A percentile compares a stretch with the other conserved stretches of the same genome.
phyloP scores from a whole-genome alignment of 176 grass and related monocot species.

The Eleusine indica region DNA sequence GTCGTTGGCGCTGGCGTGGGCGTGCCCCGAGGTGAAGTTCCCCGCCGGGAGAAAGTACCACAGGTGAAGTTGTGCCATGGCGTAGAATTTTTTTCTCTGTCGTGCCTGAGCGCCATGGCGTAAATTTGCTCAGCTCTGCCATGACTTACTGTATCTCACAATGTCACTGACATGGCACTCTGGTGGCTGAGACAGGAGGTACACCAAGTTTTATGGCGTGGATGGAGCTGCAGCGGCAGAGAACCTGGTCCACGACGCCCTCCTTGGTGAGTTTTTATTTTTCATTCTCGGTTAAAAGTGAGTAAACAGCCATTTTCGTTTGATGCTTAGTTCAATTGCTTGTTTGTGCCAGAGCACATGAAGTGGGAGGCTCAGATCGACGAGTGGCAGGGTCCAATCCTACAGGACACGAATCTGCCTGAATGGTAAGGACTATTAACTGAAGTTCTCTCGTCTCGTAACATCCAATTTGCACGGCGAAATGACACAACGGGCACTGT shows the following conservation, averaged over 20 bases:
- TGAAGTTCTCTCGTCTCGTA: too few species aligned
- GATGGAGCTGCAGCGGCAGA: constrained; percentile 63
- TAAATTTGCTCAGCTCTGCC: not conserved
- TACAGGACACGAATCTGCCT: constrained; percentile 71
- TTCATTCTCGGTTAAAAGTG: not conserved
- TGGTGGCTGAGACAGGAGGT: constrained; percentile 51
- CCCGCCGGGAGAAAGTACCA: constrained; percentile 72
- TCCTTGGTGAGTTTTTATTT: constrained; percentile 60
- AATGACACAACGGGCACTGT: not conserved
- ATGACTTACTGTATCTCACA: too few species aligned
- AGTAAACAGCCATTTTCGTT: not conserved
- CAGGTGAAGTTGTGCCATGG: constrained; percentile 43
- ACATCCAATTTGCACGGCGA: too few species aligned
- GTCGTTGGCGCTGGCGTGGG: constrained; percentile 87
- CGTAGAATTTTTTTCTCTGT: not conserved
- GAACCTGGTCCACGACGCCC: constrained; percentile 64
- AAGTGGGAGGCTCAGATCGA: constrained; percentile 85
- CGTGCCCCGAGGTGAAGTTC: constrained; percentile 86
- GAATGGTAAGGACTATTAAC: constrained; percentile 50
- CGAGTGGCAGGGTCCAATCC: constrained; percentile 81
- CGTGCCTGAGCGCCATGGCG: too few species aligned
- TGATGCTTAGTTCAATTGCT: not conserved
- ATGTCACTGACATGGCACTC: not conserved
- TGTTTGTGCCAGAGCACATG: constrained; percentile 53
- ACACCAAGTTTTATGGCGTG: constrained; percentile 74